A percentile compares a stretch with the other conserved stretches of the same genome.
phyloP scores from a whole-genome alignment of 306 rosid species.

The Senna tora region DNA sequence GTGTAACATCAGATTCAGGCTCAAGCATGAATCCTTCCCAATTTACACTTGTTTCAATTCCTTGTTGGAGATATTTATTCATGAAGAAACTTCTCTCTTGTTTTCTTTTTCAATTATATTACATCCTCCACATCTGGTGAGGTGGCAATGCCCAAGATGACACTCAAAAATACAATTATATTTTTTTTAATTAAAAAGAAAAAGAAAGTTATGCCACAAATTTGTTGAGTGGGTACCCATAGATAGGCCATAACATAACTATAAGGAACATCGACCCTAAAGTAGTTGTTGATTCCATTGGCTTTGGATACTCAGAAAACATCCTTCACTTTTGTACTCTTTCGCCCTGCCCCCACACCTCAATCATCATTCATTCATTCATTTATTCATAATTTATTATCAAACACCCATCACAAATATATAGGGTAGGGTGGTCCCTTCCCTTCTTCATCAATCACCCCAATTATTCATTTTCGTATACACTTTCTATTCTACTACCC shows the following conservation, averaged over 20 bases:
- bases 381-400: too few relatives aligned
- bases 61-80: too few relatives aligned
- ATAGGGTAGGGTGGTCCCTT: constrained; percentile 20
- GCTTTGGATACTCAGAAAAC: constrained; percentile 41
- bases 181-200: too few relatives aligned
- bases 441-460: constrained; percentile 9
- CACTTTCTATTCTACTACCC: neutral
- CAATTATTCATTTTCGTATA: constrained; percentile 12
- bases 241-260: too few relatives aligned
- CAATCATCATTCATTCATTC: neutral
- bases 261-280: constrained; percentile 16
- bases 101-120: too few relatives aligned
- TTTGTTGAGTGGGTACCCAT: neutral
- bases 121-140: too few relatives aligned
- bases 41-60: too few relatives aligned
- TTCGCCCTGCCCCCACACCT: constrained; percentile 28
- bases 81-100: too few relatives aligned
- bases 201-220: constrained; percentile 17
- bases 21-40: too few relatives aligned
- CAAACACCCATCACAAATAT: too few relatives aligned
- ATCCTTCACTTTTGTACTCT: constrained; percentile 42
- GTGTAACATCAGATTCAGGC: too few relatives aligned
- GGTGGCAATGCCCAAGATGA: constrained; percentile 14
- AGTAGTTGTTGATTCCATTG: constrained; percentile 18
- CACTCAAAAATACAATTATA: neutral